A percentile compares a stretch with the other conserved stretches of the same genome.
Conservation (phyloP, 1,139 yeast genomes). For the Diutina scorzettiae region DNA sequence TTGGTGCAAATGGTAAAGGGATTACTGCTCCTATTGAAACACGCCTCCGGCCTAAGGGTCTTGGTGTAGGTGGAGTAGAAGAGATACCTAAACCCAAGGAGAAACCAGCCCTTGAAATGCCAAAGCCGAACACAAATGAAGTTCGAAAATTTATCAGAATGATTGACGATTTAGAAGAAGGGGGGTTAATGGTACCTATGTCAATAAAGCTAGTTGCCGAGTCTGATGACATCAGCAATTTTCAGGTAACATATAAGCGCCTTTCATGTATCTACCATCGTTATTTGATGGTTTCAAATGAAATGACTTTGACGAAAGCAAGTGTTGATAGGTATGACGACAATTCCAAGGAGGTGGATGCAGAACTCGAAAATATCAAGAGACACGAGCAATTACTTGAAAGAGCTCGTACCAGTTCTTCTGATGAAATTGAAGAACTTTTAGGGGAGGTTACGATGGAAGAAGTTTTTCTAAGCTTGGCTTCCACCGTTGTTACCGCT, state of each 20-base stretch:
- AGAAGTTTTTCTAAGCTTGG: not conserved
- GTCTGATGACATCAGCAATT: not conserved
- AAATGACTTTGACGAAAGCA: too few species aligned
- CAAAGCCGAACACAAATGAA: not conserved
- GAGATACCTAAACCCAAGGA: slow-evolving; percentile 16
- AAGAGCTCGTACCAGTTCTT: not conserved
- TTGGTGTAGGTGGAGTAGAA: slow-evolving; percentile 59
- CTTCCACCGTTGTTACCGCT: not conserved
- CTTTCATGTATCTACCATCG: too few species aligned
- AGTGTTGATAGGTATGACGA: too few species aligned
- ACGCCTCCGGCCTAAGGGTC: slow-evolving; percentile 48
- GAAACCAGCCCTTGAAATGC: not conserved
- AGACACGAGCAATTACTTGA: not conserved
- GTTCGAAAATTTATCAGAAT: not conserved
- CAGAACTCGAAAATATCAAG: not conserved
- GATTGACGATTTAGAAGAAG: not conserved
- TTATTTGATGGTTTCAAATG: too few species aligned
- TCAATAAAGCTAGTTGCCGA: not conserved
- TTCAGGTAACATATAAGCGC: too few species aligned
- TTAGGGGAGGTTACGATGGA: not conserved
- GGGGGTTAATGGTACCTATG: not conserved
- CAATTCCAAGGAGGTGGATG: too few species aligned
- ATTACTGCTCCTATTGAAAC: slow-evolving; percentile 71
- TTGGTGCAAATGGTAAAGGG: slow-evolving; percentile 64
- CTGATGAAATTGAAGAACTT: not conserved